A percentile compares a stretch with the other conserved stretches of the same genome.
phyloP scores from a whole-genome alignment of 352 stramenopile genomes.

The Lagenidium giganteum region DNA sequence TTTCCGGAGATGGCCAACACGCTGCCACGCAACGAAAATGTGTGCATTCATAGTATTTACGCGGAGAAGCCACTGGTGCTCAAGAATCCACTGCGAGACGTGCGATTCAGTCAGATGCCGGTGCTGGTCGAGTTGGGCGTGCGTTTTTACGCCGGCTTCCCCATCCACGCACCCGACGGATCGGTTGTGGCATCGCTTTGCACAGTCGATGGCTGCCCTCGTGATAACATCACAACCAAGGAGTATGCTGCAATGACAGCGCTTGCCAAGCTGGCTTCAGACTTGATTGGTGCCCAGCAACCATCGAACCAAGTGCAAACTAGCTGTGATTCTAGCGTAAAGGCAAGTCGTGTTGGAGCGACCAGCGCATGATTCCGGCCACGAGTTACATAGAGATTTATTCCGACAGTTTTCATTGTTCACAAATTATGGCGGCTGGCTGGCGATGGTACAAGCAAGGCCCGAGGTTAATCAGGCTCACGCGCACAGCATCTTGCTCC shows the following conservation, averaged over 20 bases:
- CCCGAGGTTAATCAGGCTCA: too few species aligned
- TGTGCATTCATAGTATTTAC: slow-evolving; percentile 57
- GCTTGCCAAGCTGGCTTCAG: slow-evolving; percentile 41
- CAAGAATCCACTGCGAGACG: slow-evolving; percentile 58
- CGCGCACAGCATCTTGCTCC: too few species aligned
- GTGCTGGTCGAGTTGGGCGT: slow-evolving; percentile 37
- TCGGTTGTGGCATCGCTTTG: slow-evolving; percentile 45
- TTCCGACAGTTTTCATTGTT: too few species aligned
- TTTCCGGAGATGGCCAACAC: slow-evolving; percentile 22
- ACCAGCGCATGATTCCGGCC: too few species aligned
- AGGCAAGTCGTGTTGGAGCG: too few species aligned
- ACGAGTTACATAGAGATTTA: too few species aligned
- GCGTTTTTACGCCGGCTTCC: slow-evolving; percentile 68
- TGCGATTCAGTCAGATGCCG: slow-evolving; percentile 53
- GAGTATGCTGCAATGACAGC: slow-evolving; percentile 75
- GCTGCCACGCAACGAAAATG: slow-evolving; percentile 43
- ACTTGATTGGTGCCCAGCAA: too few species aligned
- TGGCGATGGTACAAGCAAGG: too few species aligned
- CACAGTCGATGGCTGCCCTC: slow-evolving; percentile 27
- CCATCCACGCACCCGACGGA: slow-evolving; percentile 35
- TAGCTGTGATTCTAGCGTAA: too few species aligned
- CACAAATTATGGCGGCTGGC: too few species aligned
- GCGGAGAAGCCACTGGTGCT: slow-evolving; percentile 53
- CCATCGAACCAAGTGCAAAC: too few species aligned
- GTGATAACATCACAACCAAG: slow-evolving; percentile 60